These are phyloP conservation scores for Capsicum chinense DNA, from an alignment of 257 asterid genomes.

Conservation along the genomic window DNA sequence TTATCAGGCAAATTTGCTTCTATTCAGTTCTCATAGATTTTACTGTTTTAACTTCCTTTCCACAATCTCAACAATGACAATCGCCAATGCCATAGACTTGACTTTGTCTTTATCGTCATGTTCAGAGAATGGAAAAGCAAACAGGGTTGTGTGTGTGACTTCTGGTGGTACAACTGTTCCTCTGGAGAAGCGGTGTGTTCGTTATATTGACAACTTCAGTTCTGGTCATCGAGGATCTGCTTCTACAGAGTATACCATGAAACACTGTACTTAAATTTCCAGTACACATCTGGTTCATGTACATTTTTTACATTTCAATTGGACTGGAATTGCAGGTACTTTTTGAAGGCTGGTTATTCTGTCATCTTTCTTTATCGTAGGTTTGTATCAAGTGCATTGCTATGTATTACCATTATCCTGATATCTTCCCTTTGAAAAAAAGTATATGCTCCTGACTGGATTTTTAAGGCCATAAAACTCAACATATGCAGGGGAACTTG, in stretches of 20 bases:
- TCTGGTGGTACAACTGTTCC: slow-evolving; percentile 99
- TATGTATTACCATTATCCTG: not conserved
- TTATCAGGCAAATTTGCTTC: slow-evolving; percentile 51
- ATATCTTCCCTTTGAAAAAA: slow-evolving; percentile 5
- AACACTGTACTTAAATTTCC: not conserved
- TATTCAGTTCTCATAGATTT: not conserved
- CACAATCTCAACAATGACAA: not conserved
- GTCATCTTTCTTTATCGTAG: slow-evolving; percentile 87
- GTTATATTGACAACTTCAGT: slow-evolving; percentile 93
- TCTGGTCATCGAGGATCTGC: slow-evolving; percentile 98
- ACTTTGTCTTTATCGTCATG: slow-evolving; percentile 9
- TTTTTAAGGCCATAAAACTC: slow-evolving; percentile 7
- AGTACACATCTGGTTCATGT: not conserved
- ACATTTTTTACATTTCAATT: not conserved
- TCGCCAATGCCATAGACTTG: not conserved
- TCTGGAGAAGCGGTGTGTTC: slow-evolving; percentile 88
- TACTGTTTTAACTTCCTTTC: not conserved
- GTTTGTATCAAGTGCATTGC: slow-evolving; percentile 45
- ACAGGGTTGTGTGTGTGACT: slow-evolving; percentile 83
- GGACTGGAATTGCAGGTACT: slow-evolving; percentile 60
- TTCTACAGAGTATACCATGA: slow-evolving; percentile 79
- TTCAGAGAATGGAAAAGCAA: slow-evolving; percentile 50
- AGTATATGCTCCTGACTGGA: not conserved
- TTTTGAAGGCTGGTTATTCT: slow-evolving; percentile 86
- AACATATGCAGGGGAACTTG: slow-evolving; percentile 71